Percentiles rank a stretch among this genome's conserved stretches.
Conservation (phyloP, 768 basidiomycete genomes). For the Termitomyces sp. region DNA sequence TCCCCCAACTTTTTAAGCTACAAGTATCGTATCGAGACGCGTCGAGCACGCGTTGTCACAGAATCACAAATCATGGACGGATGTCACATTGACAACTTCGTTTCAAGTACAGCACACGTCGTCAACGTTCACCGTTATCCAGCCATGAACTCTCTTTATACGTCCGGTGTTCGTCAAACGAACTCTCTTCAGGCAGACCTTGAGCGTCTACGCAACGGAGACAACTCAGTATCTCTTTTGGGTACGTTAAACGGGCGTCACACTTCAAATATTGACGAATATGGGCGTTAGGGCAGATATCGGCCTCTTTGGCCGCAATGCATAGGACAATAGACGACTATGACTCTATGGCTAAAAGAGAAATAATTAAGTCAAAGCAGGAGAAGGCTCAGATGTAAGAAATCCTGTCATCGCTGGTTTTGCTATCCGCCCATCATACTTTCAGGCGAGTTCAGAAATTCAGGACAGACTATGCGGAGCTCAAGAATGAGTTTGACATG, state of each 20-base stretch:
- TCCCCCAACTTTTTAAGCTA: no score
- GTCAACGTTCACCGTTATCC: slow-evolving; percentile 4
- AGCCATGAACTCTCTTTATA: slow-evolving; percentile 92
- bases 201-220: slow-evolving; percentile 75
- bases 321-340: slow-evolving; percentile 95
- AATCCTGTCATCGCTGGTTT: not conserved
- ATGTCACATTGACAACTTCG: not conserved
- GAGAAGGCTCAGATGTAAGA: slow-evolving; percentile 91
- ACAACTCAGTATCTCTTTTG: slow-evolving; percentile 73
- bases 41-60: not conserved
- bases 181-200: slow-evolving; percentile 85
- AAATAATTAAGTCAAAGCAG: slow-evolving; percentile 93
- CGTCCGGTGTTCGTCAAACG: slow-evolving; percentile 88
- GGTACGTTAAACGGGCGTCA: slow-evolving; percentile 44
- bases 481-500: slow-evolving; percentile 77
- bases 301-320: slow-evolving; percentile 93
- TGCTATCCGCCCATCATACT: not conserved
- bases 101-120: not conserved
- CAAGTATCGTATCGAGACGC: not conserved
- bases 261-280: slow-evolving; percentile 13
- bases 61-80: not conserved
- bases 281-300: slow-evolving; percentile 80
- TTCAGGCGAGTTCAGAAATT: slow-evolving; percentile 90
- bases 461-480: slow-evolving; percentile 76
- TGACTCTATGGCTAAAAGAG: slow-evolving; percentile 92